phyloP scores from a whole-genome alignment of 768 basidiomycete genomes.

The Saitozyma podzolica region DNA sequence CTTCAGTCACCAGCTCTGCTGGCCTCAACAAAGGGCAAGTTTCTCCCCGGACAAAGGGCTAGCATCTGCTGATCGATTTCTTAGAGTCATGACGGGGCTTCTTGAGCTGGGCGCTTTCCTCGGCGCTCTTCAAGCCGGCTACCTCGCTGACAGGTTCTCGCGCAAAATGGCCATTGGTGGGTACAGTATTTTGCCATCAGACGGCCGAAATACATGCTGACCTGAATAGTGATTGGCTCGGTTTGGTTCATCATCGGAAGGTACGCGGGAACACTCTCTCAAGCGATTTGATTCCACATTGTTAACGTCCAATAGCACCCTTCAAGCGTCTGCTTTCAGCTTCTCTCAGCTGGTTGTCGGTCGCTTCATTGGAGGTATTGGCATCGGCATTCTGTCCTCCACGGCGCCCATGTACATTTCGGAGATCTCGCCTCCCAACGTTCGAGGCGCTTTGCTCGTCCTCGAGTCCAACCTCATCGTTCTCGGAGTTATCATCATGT shows the following conservation, averaged over 20 bases:
- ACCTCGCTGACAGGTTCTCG: slow-evolving; percentile 13
- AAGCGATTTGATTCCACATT: too few relatives aligned
- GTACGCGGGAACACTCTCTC: too few relatives aligned
- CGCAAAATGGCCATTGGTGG: slow-evolving; percentile 3
- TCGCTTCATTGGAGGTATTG: slow-evolving; percentile 14
- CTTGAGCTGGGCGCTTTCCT: slow-evolving; percentile 16
- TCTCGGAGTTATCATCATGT: slow-evolving; percentile 10
- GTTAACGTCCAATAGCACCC: not conserved
- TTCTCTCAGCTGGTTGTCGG: slow-evolving; percentile 10
- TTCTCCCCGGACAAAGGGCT: too few relatives aligned
- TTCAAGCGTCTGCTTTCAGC: slow-evolving; percentile 8
- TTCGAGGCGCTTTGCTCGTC: slow-evolving; percentile 15
- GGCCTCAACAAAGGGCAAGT: slow-evolving; percentile 13
- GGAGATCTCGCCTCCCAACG: slow-evolving; percentile 20
- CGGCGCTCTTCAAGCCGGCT: slow-evolving; percentile 11
- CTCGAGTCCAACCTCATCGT: slow-evolving; percentile 17
- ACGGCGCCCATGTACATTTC: slow-evolving; percentile 16
- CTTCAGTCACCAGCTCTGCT: not conserved
- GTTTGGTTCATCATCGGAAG: slow-evolving; percentile 17
- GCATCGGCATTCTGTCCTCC: slow-evolving; percentile 13
- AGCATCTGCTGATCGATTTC: too few relatives aligned
- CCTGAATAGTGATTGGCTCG: not conserved
- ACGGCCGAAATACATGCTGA: too few relatives aligned
- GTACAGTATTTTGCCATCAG: too few relatives aligned
- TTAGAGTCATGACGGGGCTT: slow-evolving; percentile 14